Evolutionary conservation across 2,329 filamentous ascomycete species (phyloP).

Genomic region (Aspergillus eucalypticola): DNA sequence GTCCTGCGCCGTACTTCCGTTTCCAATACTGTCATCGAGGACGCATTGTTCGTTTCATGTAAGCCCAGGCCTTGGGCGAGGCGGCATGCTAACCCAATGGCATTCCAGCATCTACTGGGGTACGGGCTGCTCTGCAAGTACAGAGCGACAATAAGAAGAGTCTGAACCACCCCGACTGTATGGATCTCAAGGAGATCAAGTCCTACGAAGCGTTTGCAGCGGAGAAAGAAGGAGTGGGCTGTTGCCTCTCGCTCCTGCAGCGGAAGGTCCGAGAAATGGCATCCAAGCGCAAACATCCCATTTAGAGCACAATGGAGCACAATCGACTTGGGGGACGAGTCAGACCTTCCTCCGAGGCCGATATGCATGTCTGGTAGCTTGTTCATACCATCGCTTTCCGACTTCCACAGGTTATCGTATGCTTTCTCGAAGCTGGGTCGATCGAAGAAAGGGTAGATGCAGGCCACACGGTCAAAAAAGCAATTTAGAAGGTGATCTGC

Average conservation of each 20-base stretch:
- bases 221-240: constrained; percentile 37
- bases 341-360: constrained; percentile 36
- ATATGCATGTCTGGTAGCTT: constrained; percentile 28
- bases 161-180: constrained; percentile 45
- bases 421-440: constrained; percentile 43
- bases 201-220: constrained; percentile 37
- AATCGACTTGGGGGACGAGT: constrained; percentile 37
- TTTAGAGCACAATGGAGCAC: constrained; percentile 49
- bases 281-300: constrained; percentile 46
- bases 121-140: constrained; percentile 46
- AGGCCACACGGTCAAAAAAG: constrained; percentile 45
- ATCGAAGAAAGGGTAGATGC: constrained; percentile 50
- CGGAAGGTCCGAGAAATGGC: constrained; percentile 41
- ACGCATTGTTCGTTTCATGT: constrained; percentile 32
- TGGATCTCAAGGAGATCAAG: constrained; percentile 42
- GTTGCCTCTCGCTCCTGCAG: constrained; percentile 29
- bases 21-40: constrained; percentile 31
- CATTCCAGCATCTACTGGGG: constrained; percentile 46
- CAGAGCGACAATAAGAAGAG: constrained; percentile 42
- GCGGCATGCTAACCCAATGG: constrained; percentile 45
- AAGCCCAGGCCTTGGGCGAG: constrained; percentile 47
- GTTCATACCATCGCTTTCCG: constrained; percentile 19
- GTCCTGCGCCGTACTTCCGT: constrained; percentile 39
- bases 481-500: constrained; percentile 45
- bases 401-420: constrained; percentile 44